Evolutionary conservation across 2,329 filamentous ascomycete species (phyloP), one percentile per base, ranked within the genome.

Genomic region (Sporothrix phasma): DNA sequence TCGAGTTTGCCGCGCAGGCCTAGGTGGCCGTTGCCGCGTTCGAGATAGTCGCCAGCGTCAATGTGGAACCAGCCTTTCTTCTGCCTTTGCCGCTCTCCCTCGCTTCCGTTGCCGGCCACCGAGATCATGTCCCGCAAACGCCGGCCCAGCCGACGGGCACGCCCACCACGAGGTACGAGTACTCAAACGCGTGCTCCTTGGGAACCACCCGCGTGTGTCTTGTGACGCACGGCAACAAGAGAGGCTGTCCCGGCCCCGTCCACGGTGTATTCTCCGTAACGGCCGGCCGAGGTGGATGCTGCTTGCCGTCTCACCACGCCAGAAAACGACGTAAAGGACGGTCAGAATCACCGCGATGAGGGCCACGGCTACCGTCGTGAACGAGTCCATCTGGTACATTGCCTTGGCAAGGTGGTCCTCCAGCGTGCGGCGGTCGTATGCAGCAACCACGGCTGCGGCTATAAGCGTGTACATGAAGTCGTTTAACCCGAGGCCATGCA

Each of bases 111-210:
- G 6, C n/a, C 37, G 0, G 41, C 43, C 7, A 51, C 43, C 1
- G 86, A 87, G 39, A 89, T 71, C 67, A 88, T 76, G 10, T 80
- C 80, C 80, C 81, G n/a, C 77, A 74, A 47, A 75, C 76, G 5
- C 85, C 86, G 60, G 76, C 75, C 73, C 82, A 85, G n/a, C 81
- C 81, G 26, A 91, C 79, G 0, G 88, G 88, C 46, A 89, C 78
- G 0, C 88, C 88, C 29, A 86, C 84, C 53, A 86, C 78, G 1
- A 92, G 80, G 72, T 91, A 90, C 0, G 86, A 85, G 71, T 90
- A 90, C 0, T 77, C 77, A 70, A 92, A 92, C 0, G 80, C 80
- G 71, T 91, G 86, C 65, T 81, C 83, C 70, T 84, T 80, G 0
- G 88, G 88, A 64, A 87, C 85, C n/a, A 88, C 72, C 19, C 88